Percentiles rank a stretch among this genome's conserved stretches.
These are phyloP conservation scores for Botrytis galanthina DNA, from an alignment of 2,329 filamentous ascomycete genomes.

Conservation along the genomic window DNA sequence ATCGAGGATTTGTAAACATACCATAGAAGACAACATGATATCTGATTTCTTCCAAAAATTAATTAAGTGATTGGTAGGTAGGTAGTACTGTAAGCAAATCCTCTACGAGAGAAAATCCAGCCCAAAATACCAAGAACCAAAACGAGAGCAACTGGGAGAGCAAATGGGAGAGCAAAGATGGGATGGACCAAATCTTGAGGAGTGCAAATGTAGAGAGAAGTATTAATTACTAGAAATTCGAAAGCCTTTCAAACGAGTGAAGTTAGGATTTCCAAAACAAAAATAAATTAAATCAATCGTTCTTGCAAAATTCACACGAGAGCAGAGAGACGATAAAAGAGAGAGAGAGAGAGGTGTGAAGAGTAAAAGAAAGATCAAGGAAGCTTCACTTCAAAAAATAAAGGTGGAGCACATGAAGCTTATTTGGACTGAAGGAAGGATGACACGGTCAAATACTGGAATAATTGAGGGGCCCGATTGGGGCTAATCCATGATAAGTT, in stretches of 20 bases:
- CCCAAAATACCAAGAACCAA: background rate
- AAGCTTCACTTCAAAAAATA: background rate
- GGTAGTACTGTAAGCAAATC: background rate
- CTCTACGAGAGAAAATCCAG: background rate
- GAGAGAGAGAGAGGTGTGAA: too few species aligned
- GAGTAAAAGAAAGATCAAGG: background rate
- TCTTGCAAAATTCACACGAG: background rate
- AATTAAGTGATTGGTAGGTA: background rate
- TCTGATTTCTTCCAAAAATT: background rate
- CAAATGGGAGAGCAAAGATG: background rate
- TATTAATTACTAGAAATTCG: background rate
- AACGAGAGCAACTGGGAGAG: slow-evolving; percentile 2
- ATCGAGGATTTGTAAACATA: background rate
- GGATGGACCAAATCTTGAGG: background rate
- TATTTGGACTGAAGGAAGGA: background rate
- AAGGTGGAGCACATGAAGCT: background rate
- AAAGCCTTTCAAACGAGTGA: slow-evolving; percentile 5
- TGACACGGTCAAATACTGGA: background rate
- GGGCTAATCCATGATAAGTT: background rate
- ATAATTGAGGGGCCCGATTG: background rate
- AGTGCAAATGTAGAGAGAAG: background rate
- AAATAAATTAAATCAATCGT: background rate
- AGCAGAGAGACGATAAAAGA: background rate
- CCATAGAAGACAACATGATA: slow-evolving; percentile 10
- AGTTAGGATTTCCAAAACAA: background rate